Conservation (phyloP, 306 rosid genomes). For the Dalbergia cultrata region DNA sequence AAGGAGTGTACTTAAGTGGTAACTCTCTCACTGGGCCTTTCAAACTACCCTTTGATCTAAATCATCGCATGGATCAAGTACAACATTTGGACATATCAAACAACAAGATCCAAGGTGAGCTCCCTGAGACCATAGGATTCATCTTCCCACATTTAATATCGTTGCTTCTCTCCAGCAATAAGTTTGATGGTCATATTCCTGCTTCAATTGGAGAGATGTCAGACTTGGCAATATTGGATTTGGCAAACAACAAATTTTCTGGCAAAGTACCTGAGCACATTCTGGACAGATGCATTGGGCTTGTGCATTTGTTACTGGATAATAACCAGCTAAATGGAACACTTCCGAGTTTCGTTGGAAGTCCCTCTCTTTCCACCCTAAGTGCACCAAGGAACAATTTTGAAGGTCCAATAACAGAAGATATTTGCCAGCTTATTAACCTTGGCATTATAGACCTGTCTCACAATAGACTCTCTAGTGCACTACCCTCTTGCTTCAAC, state of each 20-base stretch:
- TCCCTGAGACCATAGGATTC: conserved; percentile 17
- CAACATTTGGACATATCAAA: not conserved
- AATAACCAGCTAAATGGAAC: conserved; percentile 26
- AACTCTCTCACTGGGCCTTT: conserved; percentile 27
- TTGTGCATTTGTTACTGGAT: rapidly evolving
- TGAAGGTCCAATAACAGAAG: conserved; percentile 22
- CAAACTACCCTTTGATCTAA: not conserved
- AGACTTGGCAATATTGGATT: rapidly evolving
- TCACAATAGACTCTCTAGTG: conserved; percentile 27
- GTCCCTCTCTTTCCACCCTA: rapidly evolving
- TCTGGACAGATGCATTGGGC: not conserved
- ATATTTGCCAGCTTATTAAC: not conserved
- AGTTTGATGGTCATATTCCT: conserved; percentile 28
- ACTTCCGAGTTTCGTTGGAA: not conserved
- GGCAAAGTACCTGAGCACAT: conserved; percentile 9
- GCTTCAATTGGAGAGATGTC: conserved; percentile 43
- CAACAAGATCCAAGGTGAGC: conserved; percentile 21
- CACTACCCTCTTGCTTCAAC: conserved; percentile 16
- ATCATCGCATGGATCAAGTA: not conserved
- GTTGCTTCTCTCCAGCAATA: conserved; percentile 21
- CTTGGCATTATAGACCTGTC: not conserved
- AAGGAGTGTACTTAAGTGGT: not conserved
- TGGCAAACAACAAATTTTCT: not conserved
- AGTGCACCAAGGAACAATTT: conserved; percentile 4
- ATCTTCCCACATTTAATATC: not conserved